Conservation (phyloP, 495 filamentous ascomycete genomes). For the Diplogelasinospora grovesii region DNA sequence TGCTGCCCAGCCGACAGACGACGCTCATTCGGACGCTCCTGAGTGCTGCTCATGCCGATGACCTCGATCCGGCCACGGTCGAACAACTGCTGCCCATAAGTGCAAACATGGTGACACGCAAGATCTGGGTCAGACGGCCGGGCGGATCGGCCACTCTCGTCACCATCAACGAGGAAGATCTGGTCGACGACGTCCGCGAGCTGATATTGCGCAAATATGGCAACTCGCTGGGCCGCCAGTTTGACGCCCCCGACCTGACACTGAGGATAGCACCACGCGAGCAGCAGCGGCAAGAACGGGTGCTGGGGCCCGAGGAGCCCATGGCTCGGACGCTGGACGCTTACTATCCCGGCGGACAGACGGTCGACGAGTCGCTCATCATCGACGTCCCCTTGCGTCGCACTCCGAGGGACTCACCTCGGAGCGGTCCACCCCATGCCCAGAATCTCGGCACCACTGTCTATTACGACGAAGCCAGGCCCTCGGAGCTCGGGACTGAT, state of each 20-base stretch:
- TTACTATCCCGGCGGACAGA: constrained; percentile 85
- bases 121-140: constrained; percentile 89
- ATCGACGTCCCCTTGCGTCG: constrained; percentile 78
- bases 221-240: constrained; percentile 82
- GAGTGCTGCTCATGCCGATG: constrained; percentile 24
- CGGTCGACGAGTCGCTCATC: constrained; percentile 81
- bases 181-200: constrained; percentile 93
- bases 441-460: constrained; percentile 33
- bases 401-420: constrained; percentile 79
- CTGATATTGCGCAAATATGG: constrained; percentile 87
- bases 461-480: constrained; percentile 60
- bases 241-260: constrained; percentile 83
- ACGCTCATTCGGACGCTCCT: constrained; percentile 43
- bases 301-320: constrained; percentile 80
- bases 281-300: constrained; percentile 63
- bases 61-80: constrained; percentile 19
- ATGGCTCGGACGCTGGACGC: constrained; percentile 70
- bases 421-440: constrained; percentile 41
- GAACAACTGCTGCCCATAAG: constrained; percentile 34
- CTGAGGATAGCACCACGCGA: constrained; percentile 87
- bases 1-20: constrained; percentile 42
- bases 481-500: constrained; percentile 67
- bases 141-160: constrained; percentile 82
- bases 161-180: constrained; percentile 73
- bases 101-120: constrained; percentile 59